Percentiles rank a stretch among this genome's conserved stretches.
Conservation (phyloP, 257 asterid genomes). For the Nicotiana obtusifolia region DNA sequence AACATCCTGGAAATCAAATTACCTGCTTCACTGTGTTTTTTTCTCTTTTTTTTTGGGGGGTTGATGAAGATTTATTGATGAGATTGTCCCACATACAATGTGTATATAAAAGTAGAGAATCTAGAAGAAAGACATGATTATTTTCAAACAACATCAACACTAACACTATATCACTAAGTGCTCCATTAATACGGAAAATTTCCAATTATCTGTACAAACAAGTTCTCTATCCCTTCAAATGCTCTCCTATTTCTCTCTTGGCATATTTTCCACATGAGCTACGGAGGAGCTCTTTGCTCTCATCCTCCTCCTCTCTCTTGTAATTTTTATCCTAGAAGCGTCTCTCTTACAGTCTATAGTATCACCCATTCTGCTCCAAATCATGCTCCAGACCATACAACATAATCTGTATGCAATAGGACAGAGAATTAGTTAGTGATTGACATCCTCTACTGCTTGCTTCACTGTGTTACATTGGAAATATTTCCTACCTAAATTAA, state of each 20-base stretch:
- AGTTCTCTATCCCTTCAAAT: background rate
- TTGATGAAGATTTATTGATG: background rate
- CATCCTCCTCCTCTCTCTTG: background rate
- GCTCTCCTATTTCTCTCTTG: background rate
- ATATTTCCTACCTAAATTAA: background rate
- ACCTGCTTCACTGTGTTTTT: background rate
- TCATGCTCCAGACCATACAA: background rate
- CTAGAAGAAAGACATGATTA: background rate
- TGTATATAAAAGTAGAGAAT: background rate
- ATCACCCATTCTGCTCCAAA: background rate
- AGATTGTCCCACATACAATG: background rate
- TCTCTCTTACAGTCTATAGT: background rate
- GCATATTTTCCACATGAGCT: background rate
- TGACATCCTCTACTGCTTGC: background rate
- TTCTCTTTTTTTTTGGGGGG: background rate
- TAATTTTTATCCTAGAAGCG: background rate
- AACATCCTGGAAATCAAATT: constrained; percentile 1
- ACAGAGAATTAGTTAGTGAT: background rate
- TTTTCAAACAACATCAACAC: background rate
- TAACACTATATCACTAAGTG: background rate
- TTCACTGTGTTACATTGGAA: background rate
- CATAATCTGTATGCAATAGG: background rate
- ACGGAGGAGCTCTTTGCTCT: background rate
- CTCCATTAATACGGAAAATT: background rate
- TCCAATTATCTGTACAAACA: background rate